Percentiles rank a stretch among this genome's conserved stretches.
phyloP scores from a whole-genome alignment of 139 green algal species.

The Picochlorum sp. region DNA sequence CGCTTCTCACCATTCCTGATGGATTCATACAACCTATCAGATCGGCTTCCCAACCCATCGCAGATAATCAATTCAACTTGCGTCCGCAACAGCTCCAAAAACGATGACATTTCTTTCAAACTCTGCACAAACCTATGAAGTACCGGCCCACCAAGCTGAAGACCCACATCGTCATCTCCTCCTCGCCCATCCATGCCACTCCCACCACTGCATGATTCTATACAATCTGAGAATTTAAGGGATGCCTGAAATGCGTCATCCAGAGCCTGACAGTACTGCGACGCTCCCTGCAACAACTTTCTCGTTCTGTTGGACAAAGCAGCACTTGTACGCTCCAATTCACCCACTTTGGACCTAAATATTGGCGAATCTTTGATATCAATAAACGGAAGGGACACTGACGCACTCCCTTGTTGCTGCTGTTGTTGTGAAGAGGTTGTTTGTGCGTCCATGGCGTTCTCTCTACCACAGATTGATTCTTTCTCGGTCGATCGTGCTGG shows the following conservation, averaged over 20 bases:
- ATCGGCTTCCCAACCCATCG: conserved; percentile 42
- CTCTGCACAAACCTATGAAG: conserved; percentile 37
- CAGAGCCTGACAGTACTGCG: conserved; percentile 42
- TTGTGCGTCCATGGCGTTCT: too few relatives aligned
- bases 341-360: conserved; percentile 9
- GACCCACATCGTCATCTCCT: conserved; percentile 17
- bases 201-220: conserved; percentile 31
- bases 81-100: conserved; percentile 38
- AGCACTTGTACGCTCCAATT: conserved; percentile 40
- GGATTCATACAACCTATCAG: conserved; percentile 10
- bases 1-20: conserved; percentile 23
- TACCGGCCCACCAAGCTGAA: conserved; percentile 10
- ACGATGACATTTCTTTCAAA: conserved; percentile 39
- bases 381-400: conserved; percentile 6
- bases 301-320: conserved; percentile 26
- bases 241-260: conserved; percentile 23
- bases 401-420: neutral
- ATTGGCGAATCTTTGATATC: conserved; percentile 22
- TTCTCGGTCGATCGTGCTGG: too few relatives aligned
- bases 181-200: conserved; percentile 36
- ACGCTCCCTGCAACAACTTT: conserved; percentile 30
- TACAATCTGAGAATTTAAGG: conserved; percentile 29
- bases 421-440: neutral
- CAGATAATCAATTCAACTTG: conserved; percentile 45
- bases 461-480: too few relatives aligned